phyloP scores from a whole-genome alignment of 2,329 filamentous ascomycete species.

The Teratosphaeria destructans region DNA sequence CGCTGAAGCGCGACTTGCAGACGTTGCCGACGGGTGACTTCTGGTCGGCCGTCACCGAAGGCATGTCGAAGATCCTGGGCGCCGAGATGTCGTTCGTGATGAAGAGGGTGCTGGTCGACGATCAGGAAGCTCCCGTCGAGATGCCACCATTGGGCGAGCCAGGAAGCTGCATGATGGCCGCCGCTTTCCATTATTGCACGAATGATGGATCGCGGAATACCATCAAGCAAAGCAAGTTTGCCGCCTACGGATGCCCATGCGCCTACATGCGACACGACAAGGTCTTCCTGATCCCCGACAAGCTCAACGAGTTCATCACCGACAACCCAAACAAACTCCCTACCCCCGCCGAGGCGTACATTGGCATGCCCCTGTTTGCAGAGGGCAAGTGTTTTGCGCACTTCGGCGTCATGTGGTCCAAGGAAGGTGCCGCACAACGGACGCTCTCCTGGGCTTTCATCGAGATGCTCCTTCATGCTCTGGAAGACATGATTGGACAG shows the following conservation, averaged over 20 bases:
- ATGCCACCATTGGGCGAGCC: constrained; percentile 51
- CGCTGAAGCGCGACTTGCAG: constrained; percentile 47
- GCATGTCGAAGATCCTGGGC: constrained; percentile 50
- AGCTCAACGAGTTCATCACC: constrained; percentile 47
- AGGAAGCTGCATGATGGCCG: constrained; percentile 53
- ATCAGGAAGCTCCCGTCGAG: constrained; percentile 48
- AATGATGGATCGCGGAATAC: constrained; percentile 46
- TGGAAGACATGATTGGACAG: constrained; percentile 56
- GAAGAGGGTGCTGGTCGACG: constrained; percentile 51
- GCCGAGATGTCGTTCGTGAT: constrained; percentile 61
- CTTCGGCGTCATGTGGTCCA: constrained; percentile 63
- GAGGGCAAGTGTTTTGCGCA: constrained; percentile 58
- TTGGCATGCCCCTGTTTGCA: constrained; percentile 55
- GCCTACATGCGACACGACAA: constrained; percentile 63
- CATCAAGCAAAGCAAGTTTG: constrained; percentile 52
- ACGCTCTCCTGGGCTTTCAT: constrained; percentile 55
- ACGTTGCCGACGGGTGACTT: constrained; percentile 48
- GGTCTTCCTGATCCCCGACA: constrained; percentile 56
- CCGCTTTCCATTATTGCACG: constrained; percentile 54
- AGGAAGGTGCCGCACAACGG: constrained; percentile 46
- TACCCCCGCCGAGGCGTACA: constrained; percentile 54
- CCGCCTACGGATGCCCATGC: constrained; percentile 55
- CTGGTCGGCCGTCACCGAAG: constrained; percentile 54
- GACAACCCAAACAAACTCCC: constrained; percentile 53
- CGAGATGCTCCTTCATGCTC: constrained; percentile 56